Conservation (phyloP, 1,284 basidiomycete species). For the Lignosus rhinocerotis region DNA sequence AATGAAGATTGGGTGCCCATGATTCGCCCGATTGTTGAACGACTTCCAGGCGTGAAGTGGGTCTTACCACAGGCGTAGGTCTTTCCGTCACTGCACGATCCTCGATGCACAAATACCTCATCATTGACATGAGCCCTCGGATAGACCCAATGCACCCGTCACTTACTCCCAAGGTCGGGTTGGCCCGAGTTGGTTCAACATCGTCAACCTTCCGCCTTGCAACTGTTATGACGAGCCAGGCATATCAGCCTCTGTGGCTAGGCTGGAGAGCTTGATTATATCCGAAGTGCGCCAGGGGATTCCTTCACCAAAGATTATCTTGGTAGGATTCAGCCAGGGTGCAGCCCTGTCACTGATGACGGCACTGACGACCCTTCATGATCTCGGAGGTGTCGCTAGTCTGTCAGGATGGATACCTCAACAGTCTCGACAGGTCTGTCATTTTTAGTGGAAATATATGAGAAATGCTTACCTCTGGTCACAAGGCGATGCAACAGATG, state of each 20-base stretch:
- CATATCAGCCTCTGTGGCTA: constrained; percentile 38
- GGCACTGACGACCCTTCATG: constrained; percentile 41
- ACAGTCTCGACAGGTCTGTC: constrained; percentile 35
- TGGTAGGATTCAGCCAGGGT: constrained; percentile 49
- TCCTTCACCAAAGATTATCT: constrained; percentile 39
- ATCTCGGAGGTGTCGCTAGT: constrained; percentile 44
- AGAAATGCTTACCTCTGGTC: background rate
- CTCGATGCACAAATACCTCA: background rate
- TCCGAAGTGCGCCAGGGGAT: constrained; percentile 39
- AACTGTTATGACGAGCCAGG: constrained; percentile 38
- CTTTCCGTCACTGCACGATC: background rate
- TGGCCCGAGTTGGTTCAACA: constrained; percentile 49
- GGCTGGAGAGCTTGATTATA: constrained; percentile 42
- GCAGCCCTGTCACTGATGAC: constrained; percentile 42
- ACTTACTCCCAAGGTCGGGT: constrained; percentile 34
- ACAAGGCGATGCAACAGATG: constrained; percentile 35
- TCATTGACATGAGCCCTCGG: background rate
- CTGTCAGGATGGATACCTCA: constrained; percentile 47
- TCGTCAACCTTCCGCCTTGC: constrained; percentile 40
- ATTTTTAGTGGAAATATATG: background rate
- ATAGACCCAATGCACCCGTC: constrained; percentile 31
- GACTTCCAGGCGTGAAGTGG: constrained; percentile 44
- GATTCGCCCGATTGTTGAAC: constrained; percentile 35
- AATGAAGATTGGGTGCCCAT: constrained; percentile 37
- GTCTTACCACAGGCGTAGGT: constrained; percentile 46